Evolutionary conservation across 108 stramenopile species (phyloP), one percentile per base, ranked within the genome.

Genomic region (Fragilariopsis cylindrus): DNA sequence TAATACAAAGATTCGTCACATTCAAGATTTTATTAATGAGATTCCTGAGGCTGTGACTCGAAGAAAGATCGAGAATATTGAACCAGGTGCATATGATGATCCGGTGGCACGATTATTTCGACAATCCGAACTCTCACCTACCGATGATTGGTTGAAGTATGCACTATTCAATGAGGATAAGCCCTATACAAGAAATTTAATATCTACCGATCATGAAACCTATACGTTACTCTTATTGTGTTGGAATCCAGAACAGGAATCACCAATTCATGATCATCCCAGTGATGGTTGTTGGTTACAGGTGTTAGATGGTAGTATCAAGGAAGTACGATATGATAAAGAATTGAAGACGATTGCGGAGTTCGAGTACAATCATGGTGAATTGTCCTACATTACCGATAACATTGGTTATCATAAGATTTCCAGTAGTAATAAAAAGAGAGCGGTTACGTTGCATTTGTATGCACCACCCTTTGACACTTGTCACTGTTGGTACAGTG

Each of bases 281-380:
- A 88, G 93, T 66, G 94, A 96, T 58, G 96, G 95, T 47, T 98
- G 97, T 75, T 94, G 90, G 92, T 69, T 95, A 44, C 76, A 88
- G 40, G 92, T 92, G 5, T 50, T 87, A 44, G 69, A 90, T 56
- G 93, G 93, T 15, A 47, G 18, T 18, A 70, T 95, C 7, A 68
- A 62, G 57, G 96, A 96, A 76, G 73, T 79, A 21, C 88, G 88
- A 5, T 94, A 92, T 4, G 74, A 76, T 7, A 69, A 66, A 62
- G 43, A 48, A 11, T 69, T 87, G 67, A 55, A 80, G 0, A 69
- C 80, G 5, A 81, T 72, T 11, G 81, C 82, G 13, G 76, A 82
- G 78, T 62, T 81, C 48, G 66, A 60, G 11, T 85, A 78, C 49
- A 49, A 19, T 57, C 76, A 84, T 56, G 85, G 83, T 13, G 74